Conservation (phyloP, 805 yeast species). For the Myxozyma geophila region DNA sequence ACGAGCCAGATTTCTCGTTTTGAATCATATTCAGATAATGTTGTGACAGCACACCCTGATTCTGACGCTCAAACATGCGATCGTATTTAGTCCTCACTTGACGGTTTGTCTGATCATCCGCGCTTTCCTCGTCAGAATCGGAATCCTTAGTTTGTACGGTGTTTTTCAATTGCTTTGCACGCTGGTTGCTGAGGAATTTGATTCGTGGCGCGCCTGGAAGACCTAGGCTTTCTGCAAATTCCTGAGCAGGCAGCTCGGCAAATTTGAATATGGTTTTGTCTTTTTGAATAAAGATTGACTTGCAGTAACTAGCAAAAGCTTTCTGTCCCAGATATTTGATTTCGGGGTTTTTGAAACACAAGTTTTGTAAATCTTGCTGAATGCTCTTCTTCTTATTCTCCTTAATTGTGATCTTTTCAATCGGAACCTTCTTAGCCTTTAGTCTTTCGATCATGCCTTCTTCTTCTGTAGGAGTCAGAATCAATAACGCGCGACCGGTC, state of each 20-base stretch:
- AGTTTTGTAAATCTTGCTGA: conserved; percentile 80
- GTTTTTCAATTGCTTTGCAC: conserved; percentile 75
- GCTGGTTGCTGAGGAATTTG: conserved; percentile 62
- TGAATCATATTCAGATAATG: conserved; percentile 77
- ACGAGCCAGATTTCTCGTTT: conserved; percentile 42
- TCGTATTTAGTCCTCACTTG: conserved; percentile 86
- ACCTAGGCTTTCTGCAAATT: conserved; percentile 85
- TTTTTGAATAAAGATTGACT: conserved; percentile 81
- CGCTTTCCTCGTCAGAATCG: conserved; percentile 49
- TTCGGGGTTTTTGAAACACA: conserved; percentile 89
- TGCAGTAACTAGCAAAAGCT: conserved; percentile 89
- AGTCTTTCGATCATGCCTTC: conserved; percentile 72
- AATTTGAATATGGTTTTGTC: conserved; percentile 85
- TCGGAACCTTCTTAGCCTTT: conserved; percentile 64
- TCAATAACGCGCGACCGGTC: conserved; percentile 76
- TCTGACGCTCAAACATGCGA: conserved; percentile 92
- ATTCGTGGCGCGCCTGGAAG: conserved; percentile 96
- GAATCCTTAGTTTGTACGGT: conserved; percentile 70
- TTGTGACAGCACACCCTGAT: conserved; percentile 88
- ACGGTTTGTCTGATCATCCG: conserved; percentile 48
- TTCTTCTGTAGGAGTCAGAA: conserved; percentile 84
- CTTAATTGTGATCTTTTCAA: conserved; percentile 73
- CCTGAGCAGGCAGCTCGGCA: conserved; percentile 76
- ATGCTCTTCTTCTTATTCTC: conserved; percentile 73
- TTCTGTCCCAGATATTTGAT: conserved; percentile 93